Base-by-base conservation (phyloP, 495 filamentous ascomycete species). In the Aspergillus nidulans region DNA sequence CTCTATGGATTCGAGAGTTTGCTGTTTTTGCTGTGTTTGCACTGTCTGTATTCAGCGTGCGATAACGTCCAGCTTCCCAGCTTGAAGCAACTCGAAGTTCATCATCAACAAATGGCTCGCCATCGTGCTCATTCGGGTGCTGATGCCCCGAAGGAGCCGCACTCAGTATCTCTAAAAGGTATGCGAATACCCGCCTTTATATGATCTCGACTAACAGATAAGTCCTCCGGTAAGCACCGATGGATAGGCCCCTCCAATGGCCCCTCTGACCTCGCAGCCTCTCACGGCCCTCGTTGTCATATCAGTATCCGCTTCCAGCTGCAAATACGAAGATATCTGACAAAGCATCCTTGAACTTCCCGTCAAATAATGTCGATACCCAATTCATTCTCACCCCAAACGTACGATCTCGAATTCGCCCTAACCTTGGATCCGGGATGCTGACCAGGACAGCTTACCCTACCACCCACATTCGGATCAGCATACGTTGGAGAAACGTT, bases 401-500 rank as follows among this genome's bases (percentile, higher is more conserved):
- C 43, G 82, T 85, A 69, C 43, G 72, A 41, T 28, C 19, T 16
- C 24, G 16, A 16, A 19, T 41, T 21, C 1, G 21, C 0, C 32
- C 18, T 7, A 13, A 6, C 20, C 23, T 13, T 12, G 10, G 30
- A 13, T 6, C 30, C 30, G 15, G 30, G 13, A 30, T 53, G 44
- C 56, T 58, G 36, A 58, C 32, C n/a, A 15, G 2, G 6, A 20
- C 40, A 85, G 81, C 80, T 97, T 59, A 96, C 89, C n/a, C 84
- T 97, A 3, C 94, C 94, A 6, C 88, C 91, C 1, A 83, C 90
- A 4, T 97, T 98, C 67, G 94, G 91, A 49, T 89, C 89, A 9
- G 91, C 92, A 46, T 97, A 97, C 59, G 92, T 97, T 39, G 94
- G 94, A 54, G 92, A 97, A 74, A 91, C 88, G 1, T 98, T 98